phyloP scores from a whole-genome alignment of 306 rosid species.

The Hippophae tibetana region DNA sequence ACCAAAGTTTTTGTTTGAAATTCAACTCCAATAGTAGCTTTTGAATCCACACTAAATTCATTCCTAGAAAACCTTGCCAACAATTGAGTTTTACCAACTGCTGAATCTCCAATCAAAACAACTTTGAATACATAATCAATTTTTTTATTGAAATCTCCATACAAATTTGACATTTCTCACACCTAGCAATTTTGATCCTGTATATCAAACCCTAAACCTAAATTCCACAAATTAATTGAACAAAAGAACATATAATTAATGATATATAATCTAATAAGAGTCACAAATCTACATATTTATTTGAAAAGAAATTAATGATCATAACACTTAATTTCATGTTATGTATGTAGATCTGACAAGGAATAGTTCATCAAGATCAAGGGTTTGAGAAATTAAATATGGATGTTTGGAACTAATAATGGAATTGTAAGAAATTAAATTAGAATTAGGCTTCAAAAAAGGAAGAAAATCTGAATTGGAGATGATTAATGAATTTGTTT shows the following conservation, averaged over 20 bases:
- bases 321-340: too few relatives aligned
- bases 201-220: slow-evolving; percentile 9
- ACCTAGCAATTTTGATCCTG: neutral
- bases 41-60: slow-evolving; percentile 66
- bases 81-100: slow-evolving; percentile 87
- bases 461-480: neutral
- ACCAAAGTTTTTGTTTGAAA: slow-evolving; percentile 84
- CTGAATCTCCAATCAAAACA: slow-evolving; percentile 88
- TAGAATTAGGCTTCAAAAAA: too few relatives aligned
- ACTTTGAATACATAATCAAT: slow-evolving; percentile 93
- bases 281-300: too few relatives aligned
- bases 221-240: slow-evolving; percentile 4
- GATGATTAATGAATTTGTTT: neutral
- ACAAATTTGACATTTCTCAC: slow-evolving; percentile 60
- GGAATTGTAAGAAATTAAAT: too few relatives aligned
- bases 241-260: too few relatives aligned
- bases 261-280: too few relatives aligned
- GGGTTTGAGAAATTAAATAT: too few relatives aligned
- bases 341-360: too few relatives aligned
- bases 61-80: slow-evolving; percentile 75
- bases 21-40: slow-evolving; percentile 92
- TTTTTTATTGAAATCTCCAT: slow-evolving; percentile 70
- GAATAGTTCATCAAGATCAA: too few relatives aligned
- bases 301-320: too few relatives aligned
- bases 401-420: too few relatives aligned